These are phyloP conservation scores for Raphidocelis subcapitata DNA, from an alignment of 139 green algal genomes.

Conservation along the genomic window DNA sequence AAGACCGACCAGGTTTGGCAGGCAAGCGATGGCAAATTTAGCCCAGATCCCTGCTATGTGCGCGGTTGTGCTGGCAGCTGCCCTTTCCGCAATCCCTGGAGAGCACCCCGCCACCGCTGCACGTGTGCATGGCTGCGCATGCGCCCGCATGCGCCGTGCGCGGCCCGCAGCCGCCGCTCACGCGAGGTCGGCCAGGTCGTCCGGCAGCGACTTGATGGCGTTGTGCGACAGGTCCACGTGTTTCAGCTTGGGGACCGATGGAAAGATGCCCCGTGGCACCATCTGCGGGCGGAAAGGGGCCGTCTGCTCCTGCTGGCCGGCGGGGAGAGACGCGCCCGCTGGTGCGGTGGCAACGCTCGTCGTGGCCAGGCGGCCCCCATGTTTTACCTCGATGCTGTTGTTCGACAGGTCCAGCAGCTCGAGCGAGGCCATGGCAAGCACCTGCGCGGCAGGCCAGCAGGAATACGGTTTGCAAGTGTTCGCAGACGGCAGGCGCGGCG, in stretches of 20 bases:
- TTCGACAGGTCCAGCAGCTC: conserved; percentile 24
- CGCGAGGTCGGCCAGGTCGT: conserved; percentile 11
- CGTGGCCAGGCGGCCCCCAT: background rate
- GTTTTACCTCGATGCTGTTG: conserved; percentile 22
- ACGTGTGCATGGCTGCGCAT: too few relatives aligned
- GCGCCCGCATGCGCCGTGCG: too few relatives aligned
- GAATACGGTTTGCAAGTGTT: background rate
- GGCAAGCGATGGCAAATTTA: too few relatives aligned
- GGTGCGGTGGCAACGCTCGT: too few relatives aligned
- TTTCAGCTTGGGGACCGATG: background rate
- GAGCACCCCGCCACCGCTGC: too few relatives aligned
- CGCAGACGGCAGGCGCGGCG: background rate
- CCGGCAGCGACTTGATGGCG: conserved; percentile 10
- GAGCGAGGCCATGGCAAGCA: conserved; percentile 12
- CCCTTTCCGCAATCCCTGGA: too few relatives aligned
- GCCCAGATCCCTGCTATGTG: too few relatives aligned
- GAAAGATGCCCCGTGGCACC: conserved; percentile 15
- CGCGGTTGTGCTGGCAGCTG: too few relatives aligned
- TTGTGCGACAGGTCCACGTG: conserved; percentile 15
- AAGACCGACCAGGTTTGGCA: too few relatives aligned
- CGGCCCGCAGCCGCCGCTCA: background rate
- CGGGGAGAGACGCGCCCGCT: too few relatives aligned
- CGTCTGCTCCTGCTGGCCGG: too few relatives aligned
- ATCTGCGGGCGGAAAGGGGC: background rate
- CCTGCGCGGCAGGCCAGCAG: conserved; percentile 3